phyloP scores from a whole-genome alignment of 371 early-diverging fungal species.

The Gilbertella persicaria region DNA sequence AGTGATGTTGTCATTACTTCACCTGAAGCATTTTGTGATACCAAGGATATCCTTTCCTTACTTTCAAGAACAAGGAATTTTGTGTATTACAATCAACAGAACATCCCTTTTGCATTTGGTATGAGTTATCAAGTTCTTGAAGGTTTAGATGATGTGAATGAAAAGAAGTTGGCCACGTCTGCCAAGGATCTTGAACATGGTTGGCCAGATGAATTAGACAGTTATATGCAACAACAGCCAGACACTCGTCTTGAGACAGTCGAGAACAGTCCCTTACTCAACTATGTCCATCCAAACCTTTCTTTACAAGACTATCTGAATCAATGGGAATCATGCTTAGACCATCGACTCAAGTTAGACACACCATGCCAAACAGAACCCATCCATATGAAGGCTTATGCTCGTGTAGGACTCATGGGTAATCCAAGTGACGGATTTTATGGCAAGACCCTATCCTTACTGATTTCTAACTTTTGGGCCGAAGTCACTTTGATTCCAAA shows the following conservation, averaged over 20 bases:
- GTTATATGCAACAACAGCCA: not conserved
- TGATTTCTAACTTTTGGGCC: slow-evolving; percentile 70
- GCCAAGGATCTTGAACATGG: not conserved
- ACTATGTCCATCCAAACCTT: slow-evolving; percentile 8
- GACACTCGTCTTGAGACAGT: not conserved
- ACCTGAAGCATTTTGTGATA: slow-evolving; percentile 33
- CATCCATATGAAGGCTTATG: slow-evolving; percentile 50
- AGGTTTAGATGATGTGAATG: slow-evolving; percentile 12
- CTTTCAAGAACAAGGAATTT: slow-evolving; percentile 3
- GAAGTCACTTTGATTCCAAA: slow-evolving; percentile 61
- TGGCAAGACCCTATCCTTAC: slow-evolving; percentile 65
- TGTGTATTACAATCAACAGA: not conserved
- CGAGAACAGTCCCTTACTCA: not conserved
- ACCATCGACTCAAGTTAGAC: not conserved
- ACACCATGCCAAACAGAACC: slow-evolving; percentile 20
- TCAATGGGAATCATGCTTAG: slow-evolving; percentile 19
- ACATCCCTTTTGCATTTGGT: slow-evolving; percentile 15
- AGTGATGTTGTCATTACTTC: slow-evolving; percentile 25
- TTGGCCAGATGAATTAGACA: not conserved
- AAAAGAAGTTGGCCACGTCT: not conserved
- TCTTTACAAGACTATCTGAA: slow-evolving; percentile 8
- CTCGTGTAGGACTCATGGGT: slow-evolving; percentile 72
- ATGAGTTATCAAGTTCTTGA: slow-evolving; percentile 7
- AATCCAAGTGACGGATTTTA: slow-evolving; percentile 76
- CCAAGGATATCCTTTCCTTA: not conserved